A percentile compares a stretch with the other conserved stretches of the same genome.
These are phyloP conservation scores for Scheffersomyces stipitis DNA, from an alignment of 805 yeast species.

Conservation along the genomic window DNA sequence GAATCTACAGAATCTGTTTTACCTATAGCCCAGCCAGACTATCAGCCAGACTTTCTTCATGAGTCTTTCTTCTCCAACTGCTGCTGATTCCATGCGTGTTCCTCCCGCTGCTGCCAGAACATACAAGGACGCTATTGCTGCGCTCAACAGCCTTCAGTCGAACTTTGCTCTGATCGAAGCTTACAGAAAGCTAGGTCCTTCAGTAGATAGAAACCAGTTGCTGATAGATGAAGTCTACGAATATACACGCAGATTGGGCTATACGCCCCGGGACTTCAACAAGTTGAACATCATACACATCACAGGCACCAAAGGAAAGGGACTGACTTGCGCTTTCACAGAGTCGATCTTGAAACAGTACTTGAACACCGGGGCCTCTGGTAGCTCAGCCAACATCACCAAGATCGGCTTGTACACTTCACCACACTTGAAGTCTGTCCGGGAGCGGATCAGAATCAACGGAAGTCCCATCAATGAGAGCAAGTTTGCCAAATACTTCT, in stretches of 20 bases:
- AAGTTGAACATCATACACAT: conserved; percentile 80
- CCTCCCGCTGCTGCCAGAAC: conserved; percentile 12
- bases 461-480: conserved; percentile 83
- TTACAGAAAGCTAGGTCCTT: conserved; percentile 63
- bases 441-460: conserved; percentile 87
- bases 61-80: no score
- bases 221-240: conserved; percentile 78
- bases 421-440: conserved; percentile 89
- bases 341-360: conserved; percentile 77
- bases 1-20: no score
- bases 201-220: conserved; percentile 55
- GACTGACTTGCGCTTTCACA: conserved; percentile 94
- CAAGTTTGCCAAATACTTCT: conserved; percentile 83
- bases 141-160: conserved; percentile 85
- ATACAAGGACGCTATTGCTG: conserved; percentile 72
- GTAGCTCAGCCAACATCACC: conserved; percentile 3
- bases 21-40: no score
- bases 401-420: conserved; percentile 94
- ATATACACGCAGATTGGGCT: conserved; percentile 40
- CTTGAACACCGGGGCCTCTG: conserved; percentile 16
- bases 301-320: conserved; percentile 98
- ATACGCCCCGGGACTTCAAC: conserved; percentile 62
- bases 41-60: no score
- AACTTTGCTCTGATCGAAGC: conserved; percentile 90
- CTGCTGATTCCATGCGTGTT: conserved; percentile 15